Evolutionary conservation across 2,329 filamentous ascomycete species (phyloP).

Genomic region (Botrytis galanthina): DNA sequence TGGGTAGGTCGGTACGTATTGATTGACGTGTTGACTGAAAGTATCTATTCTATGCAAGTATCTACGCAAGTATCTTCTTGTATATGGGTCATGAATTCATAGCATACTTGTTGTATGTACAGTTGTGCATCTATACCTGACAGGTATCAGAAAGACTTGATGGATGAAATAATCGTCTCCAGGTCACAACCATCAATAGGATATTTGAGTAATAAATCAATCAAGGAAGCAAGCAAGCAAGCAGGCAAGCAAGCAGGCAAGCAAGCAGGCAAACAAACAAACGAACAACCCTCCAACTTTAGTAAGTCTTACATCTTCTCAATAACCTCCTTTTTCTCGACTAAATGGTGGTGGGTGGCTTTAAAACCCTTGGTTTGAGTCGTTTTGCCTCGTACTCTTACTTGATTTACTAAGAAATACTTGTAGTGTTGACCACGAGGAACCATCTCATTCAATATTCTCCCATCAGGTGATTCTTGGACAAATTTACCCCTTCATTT

Average conservation of each 20-base stretch:
- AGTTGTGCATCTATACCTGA: not conserved
- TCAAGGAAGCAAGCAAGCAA: not conserved
- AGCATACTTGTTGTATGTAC: not conserved
- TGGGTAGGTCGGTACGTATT: not conserved
- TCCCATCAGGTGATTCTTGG: not conserved
- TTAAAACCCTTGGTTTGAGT: not conserved
- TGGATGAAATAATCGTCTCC: not conserved
- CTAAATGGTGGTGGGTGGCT: not conserved
- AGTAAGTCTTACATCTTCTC: constrained; percentile 1
- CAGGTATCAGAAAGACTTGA: not conserved
- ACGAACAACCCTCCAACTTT: not conserved
- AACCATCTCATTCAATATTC: not conserved
- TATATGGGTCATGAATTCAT: not conserved
- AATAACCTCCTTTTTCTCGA: not conserved
- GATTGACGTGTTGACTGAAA: not conserved
- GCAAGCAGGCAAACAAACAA: not conserved
- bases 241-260: not conserved
- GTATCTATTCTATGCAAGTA: not conserved
- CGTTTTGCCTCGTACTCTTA: not conserved
- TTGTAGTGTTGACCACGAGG: constrained; percentile 1
- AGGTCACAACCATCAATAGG: not conserved
- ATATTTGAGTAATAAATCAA: not conserved
- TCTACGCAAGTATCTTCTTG: not conserved
- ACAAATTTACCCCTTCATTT: not conserved
- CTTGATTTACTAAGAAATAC: not conserved